phyloP scores from a whole-genome alignment of 345 rosid species.

The Litchi chinensis region DNA sequence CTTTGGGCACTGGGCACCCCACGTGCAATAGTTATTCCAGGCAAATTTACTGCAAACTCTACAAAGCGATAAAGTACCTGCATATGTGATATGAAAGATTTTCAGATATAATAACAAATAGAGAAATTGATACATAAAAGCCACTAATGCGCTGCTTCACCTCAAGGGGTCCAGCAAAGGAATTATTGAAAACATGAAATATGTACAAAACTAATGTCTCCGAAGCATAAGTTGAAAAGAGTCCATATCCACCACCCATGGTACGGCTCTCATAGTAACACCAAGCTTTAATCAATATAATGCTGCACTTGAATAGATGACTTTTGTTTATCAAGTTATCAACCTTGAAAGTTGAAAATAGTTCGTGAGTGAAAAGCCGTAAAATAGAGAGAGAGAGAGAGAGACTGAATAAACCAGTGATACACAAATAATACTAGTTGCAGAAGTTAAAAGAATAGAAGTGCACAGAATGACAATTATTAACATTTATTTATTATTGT shows the following conservation, averaged over 20 bases:
- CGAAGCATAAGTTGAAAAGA: constrained; percentile 53
- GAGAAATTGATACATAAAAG: not conserved
- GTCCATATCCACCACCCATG: constrained; percentile 51
- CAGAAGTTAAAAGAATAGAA: not conserved
- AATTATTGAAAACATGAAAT: constrained; percentile 46
- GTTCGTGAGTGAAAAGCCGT: constrained; percentile 2
- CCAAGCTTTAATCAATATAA: constrained; percentile 52
- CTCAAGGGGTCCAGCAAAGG: constrained; percentile 53
- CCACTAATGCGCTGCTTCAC: constrained; percentile 20
- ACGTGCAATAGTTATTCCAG: constrained; percentile 45
- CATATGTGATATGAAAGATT: not conserved
- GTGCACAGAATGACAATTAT: not conserved
- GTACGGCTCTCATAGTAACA: constrained; percentile 54
- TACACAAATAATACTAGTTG: not conserved
- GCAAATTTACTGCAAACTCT: constrained; percentile 48
- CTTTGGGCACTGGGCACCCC: constrained; percentile 43
- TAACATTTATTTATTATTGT: not conserved
- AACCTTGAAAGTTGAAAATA: constrained; percentile 39
- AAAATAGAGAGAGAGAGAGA: constrained; percentile 1
- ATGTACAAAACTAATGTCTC: constrained; percentile 53
- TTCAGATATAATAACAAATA: not conserved
- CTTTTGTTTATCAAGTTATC: constrained; percentile 49
- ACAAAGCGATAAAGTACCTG: constrained; percentile 49
- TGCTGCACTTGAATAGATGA: constrained; percentile 63
- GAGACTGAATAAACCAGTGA: not conserved